Percentiles rank a stretch among this genome's conserved stretches.
These are phyloP conservation scores for Ochetophila trinervis DNA, from an alignment of 306 rosid genomes.

Conservation along the genomic window DNA sequence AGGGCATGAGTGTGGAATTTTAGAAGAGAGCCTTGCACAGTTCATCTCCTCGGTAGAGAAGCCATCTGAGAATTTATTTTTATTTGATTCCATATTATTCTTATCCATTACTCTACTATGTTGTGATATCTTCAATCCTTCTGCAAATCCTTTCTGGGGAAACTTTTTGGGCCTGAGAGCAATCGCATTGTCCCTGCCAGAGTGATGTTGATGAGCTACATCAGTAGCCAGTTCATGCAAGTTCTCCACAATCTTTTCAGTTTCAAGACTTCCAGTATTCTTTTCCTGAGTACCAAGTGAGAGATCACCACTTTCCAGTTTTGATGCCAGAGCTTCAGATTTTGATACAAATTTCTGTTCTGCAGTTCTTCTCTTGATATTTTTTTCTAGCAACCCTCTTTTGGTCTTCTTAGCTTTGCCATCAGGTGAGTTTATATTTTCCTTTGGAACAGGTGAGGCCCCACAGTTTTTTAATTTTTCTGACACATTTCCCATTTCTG, in stretches of 20 bases:
- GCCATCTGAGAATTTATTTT: slow-evolving; percentile 42
- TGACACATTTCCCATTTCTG: slow-evolving; percentile 34
- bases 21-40: slow-evolving; percentile 38
- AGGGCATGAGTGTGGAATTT: slow-evolving; percentile 47
- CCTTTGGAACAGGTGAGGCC: slow-evolving; percentile 31
- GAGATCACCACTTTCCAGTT: slow-evolving; percentile 28
- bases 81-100: slow-evolving; percentile 35
- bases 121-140: slow-evolving; percentile 29
- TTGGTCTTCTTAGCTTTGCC: slow-evolving; percentile 35
- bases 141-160: slow-evolving; percentile 36
- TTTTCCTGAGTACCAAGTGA: slow-evolving; percentile 28
- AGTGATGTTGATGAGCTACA: slow-evolving; percentile 25
- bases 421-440: slow-evolving; percentile 23
- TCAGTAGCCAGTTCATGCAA: slow-evolving; percentile 32
- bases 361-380: slow-evolving; percentile 42
- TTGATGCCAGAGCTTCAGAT: slow-evolving; percentile 30
- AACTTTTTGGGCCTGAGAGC: slow-evolving; percentile 42
- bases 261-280: slow-evolving; percentile 28
- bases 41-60: slow-evolving; percentile 40
- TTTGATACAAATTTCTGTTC: slow-evolving; percentile 31
- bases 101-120: slow-evolving; percentile 41
- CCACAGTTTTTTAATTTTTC: slow-evolving; percentile 29
- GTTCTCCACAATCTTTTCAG: slow-evolving; percentile 34
- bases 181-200: slow-evolving; percentile 33
- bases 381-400: slow-evolving; percentile 32